Conservation (phyloP, 345 rosid species). For the Chamaenerion angustifolium region DNA sequence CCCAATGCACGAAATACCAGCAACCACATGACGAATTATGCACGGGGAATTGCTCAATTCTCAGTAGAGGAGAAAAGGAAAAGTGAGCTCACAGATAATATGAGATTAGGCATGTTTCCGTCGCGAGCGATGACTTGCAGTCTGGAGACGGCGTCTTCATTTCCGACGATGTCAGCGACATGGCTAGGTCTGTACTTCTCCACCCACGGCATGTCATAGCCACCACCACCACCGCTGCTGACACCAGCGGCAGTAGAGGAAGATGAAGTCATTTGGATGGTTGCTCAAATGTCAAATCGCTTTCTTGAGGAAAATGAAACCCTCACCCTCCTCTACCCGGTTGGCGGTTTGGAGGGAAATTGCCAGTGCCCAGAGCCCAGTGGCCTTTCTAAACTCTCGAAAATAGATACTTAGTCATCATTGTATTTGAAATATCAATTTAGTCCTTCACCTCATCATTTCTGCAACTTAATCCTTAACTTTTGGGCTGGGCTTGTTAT, state of each 20-base stretch:
- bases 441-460: constrained; percentile 1
- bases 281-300: background rate
- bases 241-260: constrained; percentile 22
- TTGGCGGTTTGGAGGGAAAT: constrained; percentile 11
- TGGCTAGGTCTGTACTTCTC: constrained; percentile 86
- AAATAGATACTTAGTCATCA: background rate
- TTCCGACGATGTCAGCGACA: constrained; percentile 75
- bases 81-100: constrained; percentile 50
- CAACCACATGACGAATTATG: no score
- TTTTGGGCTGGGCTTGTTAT: background rate
- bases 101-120: constrained; percentile 96
- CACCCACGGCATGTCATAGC: constrained; percentile 90
- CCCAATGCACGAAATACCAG: background rate
- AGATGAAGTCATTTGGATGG: constrained; percentile 32
- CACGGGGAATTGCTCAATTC: background rate
- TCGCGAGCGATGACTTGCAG: constrained; percentile 90
- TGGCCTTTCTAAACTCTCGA: background rate
- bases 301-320: background rate
- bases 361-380: no score
- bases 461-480: background rate
- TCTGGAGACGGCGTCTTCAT: constrained; percentile 78
- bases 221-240: constrained; percentile 15
- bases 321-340: background rate
- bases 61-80: background rate
- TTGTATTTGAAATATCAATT: background rate